Evolutionary conservation across 2,329 filamentous ascomycete species (phyloP).

Genomic region (Cladosporium phlei): DNA sequence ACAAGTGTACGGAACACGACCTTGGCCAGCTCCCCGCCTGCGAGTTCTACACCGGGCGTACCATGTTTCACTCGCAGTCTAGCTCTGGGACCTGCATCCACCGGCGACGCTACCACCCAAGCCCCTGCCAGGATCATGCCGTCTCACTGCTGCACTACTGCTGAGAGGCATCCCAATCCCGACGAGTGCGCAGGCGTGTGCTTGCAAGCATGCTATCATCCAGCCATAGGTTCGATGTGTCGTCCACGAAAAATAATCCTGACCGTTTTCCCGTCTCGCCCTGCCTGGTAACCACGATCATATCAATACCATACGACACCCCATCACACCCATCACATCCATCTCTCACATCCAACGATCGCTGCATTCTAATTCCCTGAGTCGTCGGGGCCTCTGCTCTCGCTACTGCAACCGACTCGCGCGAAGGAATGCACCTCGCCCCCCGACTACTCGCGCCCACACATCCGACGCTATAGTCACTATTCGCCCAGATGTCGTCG

Average conservation of each 20-base stretch:
- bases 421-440: slow-evolving; percentile 9
- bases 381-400: too few species aligned
- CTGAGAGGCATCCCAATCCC: too few species aligned
- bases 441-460: not conserved
- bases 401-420: slow-evolving; percentile 11
- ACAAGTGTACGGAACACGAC: not conserved
- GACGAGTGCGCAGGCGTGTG: too few species aligned
- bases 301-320: too few species aligned
- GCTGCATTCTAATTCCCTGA: too few species aligned
- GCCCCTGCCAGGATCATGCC: slow-evolving; percentile 10
- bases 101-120: slow-evolving; percentile 10
- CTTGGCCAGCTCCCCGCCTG: slow-evolving; percentile 5
- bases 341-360: too few species aligned
- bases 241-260: too few species aligned
- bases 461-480: not conserved
- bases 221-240: too few species aligned
- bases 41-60: slow-evolving; percentile 10
- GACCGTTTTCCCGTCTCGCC: too few species aligned
- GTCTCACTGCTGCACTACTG: slow-evolving; percentile 12
- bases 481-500: not conserved
- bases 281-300: too few species aligned
- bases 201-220: too few species aligned
- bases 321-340: too few species aligned
- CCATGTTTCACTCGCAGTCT: slow-evolving; percentile 11
- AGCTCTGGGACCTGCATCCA: slow-evolving; percentile 14